A percentile compares a stretch with the other conserved stretches of the same genome.
phyloP scores from a whole-genome alignment of 148 eudicot genomes.

The Rhododendron williamsianum region DNA sequence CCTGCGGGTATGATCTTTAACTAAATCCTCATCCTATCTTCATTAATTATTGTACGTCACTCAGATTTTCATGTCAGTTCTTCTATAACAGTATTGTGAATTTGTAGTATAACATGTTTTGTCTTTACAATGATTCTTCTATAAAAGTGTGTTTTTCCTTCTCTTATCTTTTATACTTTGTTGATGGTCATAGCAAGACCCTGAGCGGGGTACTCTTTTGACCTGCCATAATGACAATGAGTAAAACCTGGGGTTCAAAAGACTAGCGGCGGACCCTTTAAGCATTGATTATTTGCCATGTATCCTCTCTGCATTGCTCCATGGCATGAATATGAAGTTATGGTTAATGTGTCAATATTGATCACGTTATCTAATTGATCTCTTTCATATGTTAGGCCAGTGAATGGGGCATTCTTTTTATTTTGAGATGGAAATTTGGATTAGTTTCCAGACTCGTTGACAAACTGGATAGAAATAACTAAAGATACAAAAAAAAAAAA shows the following conservation, averaged over 20 bases:
- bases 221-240: neutral
- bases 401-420: neutral
- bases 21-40: neutral
- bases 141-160: neutral
- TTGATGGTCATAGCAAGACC: neutral
- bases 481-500: neutral
- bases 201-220: neutral
- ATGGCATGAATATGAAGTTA: neutral
- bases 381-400: neutral
- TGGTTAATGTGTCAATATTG: neutral
- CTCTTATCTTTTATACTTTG: neutral
- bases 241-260: neutral
- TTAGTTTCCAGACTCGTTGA: neutral
- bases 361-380: neutral
- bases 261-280: neutral
- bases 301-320: neutral
- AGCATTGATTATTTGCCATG: neutral
- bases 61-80: neutral
- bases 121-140: neutral
- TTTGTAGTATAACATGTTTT: neutral
- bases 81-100: neutral
- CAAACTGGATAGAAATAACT: neutral
- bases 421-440: neutral
- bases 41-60: neutral
- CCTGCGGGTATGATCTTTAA: slow-evolving; percentile 44